Evolutionary conservation across 345 rosid genomes (phyloP).

Genomic region (Eucalyptus regnans): DNA sequence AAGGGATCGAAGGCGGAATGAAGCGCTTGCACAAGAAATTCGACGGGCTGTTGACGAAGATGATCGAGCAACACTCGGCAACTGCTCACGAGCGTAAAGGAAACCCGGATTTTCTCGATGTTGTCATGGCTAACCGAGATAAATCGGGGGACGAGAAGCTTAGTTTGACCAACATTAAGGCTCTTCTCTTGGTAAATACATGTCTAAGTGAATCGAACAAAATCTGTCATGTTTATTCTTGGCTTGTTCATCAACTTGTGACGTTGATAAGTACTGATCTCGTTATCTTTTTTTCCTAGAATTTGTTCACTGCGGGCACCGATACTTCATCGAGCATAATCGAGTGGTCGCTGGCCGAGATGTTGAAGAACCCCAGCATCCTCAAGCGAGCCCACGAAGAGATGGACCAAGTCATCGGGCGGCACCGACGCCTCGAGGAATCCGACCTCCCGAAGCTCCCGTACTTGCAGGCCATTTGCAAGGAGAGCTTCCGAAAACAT

Average conservation of each 20-base stretch:
- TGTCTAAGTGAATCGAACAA: background rate
- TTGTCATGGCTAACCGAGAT: conserved; percentile 17
- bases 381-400: conserved; percentile 35
- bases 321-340: conserved; percentile 67
- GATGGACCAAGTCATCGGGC: conserved; percentile 53
- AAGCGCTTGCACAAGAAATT: conserved; percentile 24
- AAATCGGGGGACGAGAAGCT: conserved; percentile 24
- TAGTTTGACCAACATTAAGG: conserved; percentile 34
- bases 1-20: conserved; percentile 49
- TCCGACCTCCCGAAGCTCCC: conserved; percentile 38
- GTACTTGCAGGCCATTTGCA: conserved; percentile 40
- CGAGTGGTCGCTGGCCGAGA: conserved; percentile 55
- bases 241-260: background rate
- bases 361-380: conserved; percentile 29
- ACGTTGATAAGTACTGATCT: background rate
- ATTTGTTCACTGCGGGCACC: conserved; percentile 54
- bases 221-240: background rate
- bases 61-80: conserved; percentile 34
- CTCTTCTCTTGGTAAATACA: conserved; percentile 33
- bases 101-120: conserved; percentile 45
- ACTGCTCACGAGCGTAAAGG: conserved; percentile 12
- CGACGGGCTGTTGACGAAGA: conserved; percentile 28
- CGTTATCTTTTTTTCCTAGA: conserved; percentile 1
- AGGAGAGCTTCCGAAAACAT: conserved; percentile 43
- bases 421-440: conserved; percentile 33